Evolutionary conservation across 225 moss, liverwort and hornwort species (phyloP).

Genomic region (Asterella californica): DNA sequence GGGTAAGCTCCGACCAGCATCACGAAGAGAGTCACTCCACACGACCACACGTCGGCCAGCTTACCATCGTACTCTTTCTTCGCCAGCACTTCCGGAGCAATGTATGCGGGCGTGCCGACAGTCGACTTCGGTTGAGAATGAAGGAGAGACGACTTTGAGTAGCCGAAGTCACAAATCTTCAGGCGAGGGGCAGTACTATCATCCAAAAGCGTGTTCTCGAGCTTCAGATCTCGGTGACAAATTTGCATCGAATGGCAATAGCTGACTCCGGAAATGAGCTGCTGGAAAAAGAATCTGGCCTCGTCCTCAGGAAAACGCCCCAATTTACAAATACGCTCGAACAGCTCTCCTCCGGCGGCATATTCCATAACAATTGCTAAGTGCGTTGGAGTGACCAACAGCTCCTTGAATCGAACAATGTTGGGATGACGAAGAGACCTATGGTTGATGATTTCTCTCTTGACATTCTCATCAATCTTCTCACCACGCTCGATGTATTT

Average conservation of each 20-base stretch:
- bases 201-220: slow-evolving; percentile 69
- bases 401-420: slow-evolving; percentile 81
- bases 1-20: slow-evolving; percentile 84
- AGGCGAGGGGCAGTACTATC: slow-evolving; percentile 69
- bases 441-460: slow-evolving; percentile 78
- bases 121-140: slow-evolving; percentile 85
- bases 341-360: slow-evolving; percentile 64
- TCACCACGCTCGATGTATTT: slow-evolving; percentile 84
- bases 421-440: slow-evolving; percentile 75
- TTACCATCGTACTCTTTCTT: slow-evolving; percentile 88
- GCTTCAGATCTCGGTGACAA: slow-evolving; percentile 74
- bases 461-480: slow-evolving; percentile 85
- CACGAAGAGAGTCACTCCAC: slow-evolving; percentile 75
- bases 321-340: slow-evolving; percentile 65
- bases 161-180: slow-evolving; percentile 61
- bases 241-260: slow-evolving; percentile 75
- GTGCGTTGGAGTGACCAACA: slow-evolving; percentile 60
- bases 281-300: slow-evolving; percentile 69
- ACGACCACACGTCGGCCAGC: slow-evolving; percentile 84
- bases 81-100: slow-evolving; percentile 70
- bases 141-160: slow-evolving; percentile 58
- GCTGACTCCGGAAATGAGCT: slow-evolving; percentile 65
- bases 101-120: slow-evolving; percentile 77
- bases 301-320: slow-evolving; percentile 67
- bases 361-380: slow-evolving; percentile 74